phyloP scores from a whole-genome alignment of 805 yeast genomes.

The Lachancea mirantina region DNA sequence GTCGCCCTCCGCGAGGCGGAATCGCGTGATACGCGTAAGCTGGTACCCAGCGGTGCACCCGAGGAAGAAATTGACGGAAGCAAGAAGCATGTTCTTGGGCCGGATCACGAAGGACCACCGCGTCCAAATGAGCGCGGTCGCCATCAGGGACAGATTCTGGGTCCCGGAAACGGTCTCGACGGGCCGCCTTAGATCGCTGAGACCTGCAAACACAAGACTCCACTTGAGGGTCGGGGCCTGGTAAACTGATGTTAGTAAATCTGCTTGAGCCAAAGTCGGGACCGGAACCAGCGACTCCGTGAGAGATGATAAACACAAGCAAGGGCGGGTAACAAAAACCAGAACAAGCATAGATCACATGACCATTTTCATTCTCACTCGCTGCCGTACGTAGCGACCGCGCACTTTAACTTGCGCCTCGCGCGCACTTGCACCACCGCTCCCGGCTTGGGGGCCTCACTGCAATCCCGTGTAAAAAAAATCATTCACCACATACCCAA shows the following conservation, averaged over 20 bases:
- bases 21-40: conserved; percentile 59
- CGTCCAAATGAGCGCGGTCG: conserved; percentile 95
- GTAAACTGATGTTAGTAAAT: conserved; percentile 4
- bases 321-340: neutral
- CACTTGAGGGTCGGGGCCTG: conserved; percentile 65
- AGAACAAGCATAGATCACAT: neutral
- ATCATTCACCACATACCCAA: conserved; percentile 60
- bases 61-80: conserved; percentile 88
- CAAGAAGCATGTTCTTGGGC: conserved; percentile 81
- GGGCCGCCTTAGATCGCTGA: conserved; percentile 80
- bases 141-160: conserved; percentile 55
- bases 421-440: neutral
- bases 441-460: neutral
- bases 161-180: conserved; percentile 88
- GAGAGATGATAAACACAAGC: neutral
- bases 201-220: conserved; percentile 88
- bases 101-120: conserved; percentile 93
- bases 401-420: conserved; percentile 1
- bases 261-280: neutral
- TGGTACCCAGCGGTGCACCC: conserved; percentile 88
- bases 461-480: neutral
- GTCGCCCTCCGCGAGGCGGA: conserved; percentile 62
- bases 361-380: neutral
- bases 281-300: neutral
- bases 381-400: neutral